Percentiles rank a stretch among this genome's conserved stretches.
These are phyloP conservation scores for Tephrocybe sp. DNA, from an alignment of 768 basidiomycete genomes.

Conservation along the genomic window DNA sequence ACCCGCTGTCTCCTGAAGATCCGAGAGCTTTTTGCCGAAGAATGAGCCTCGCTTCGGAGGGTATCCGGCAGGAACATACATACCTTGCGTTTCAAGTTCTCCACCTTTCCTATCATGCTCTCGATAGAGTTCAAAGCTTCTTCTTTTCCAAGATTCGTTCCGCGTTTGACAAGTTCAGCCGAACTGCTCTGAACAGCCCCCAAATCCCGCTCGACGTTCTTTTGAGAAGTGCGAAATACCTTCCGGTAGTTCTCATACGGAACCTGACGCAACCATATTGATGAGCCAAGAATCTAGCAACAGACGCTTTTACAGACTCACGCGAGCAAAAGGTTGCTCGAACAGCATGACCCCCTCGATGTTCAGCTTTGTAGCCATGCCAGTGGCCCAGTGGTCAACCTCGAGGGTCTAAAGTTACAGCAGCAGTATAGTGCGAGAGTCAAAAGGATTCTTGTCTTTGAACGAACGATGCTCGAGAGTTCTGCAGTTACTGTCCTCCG, in stretches of 20 bases:
- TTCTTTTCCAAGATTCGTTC: constrained; percentile 39
- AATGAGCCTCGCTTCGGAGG: constrained; percentile 2
- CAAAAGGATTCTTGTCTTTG: not conserved
- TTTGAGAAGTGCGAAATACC: constrained; percentile 81
- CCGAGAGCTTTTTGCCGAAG: constrained; percentile 35
- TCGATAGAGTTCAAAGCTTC: constrained; percentile 67
- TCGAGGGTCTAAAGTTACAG: too few relatives aligned
- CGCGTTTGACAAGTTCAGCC: constrained; percentile 57
- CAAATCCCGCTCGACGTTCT: constrained; percentile 79
- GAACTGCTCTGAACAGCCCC: constrained; percentile 55
- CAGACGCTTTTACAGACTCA: constrained; percentile 28
- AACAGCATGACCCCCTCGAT: constrained; percentile 76
- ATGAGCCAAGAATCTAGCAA: constrained; percentile 1
- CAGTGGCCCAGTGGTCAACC: too few relatives aligned
- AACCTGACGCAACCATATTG: constrained; percentile 47
- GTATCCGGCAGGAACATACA: constrained; percentile 39
- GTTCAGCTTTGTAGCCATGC: constrained; percentile 58
- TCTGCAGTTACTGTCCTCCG: not conserved
- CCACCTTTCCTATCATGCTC: constrained; percentile 72
- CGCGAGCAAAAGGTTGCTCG: constrained; percentile 81
- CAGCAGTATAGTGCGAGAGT: too few relatives aligned
- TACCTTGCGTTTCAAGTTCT: constrained; percentile 89
- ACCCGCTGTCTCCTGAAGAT: constrained; percentile 46
- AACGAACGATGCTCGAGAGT: not conserved
- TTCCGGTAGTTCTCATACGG: constrained; percentile 90